These are phyloP conservation scores for Trichoderma gracile DNA, from an alignment of 2,329 filamentous ascomycete genomes.

Conservation along the genomic window DNA sequence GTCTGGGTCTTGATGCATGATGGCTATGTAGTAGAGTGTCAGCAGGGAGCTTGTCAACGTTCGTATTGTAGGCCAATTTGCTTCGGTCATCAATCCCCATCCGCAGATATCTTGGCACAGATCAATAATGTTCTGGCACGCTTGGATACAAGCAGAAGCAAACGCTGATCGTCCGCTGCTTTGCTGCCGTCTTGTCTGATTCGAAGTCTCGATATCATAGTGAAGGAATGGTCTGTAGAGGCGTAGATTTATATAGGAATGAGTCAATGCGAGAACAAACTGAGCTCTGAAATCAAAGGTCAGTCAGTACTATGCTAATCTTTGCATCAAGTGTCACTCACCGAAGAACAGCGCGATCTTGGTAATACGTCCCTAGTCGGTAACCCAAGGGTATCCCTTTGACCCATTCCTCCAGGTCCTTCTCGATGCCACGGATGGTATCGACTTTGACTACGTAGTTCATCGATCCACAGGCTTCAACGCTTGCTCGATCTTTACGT, in stretches of 20 bases:
- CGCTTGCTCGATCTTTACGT: not conserved
- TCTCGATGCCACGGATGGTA: not conserved
- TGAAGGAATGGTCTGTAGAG: slow-evolving; percentile 11
- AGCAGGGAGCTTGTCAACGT: slow-evolving; percentile 3
- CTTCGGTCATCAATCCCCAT: slow-evolving; percentile 2
- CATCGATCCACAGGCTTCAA: slow-evolving; percentile 1
- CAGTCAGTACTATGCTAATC: not conserved
- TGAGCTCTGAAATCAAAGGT: not conserved
- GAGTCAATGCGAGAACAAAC: not conserved
- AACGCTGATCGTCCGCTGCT: not conserved
- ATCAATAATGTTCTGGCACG: slow-evolving; percentile 7
- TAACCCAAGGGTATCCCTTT: slow-evolving; percentile 4
- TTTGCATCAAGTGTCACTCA: not conserved
- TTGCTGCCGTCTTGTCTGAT: not conserved
- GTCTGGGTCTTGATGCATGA: not conserved
- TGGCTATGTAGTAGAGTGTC: not conserved
- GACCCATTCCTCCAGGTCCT: not conserved
- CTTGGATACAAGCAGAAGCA: not conserved
- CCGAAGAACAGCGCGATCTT: not conserved
- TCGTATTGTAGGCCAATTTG: not conserved
- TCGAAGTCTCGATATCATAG: not conserved
- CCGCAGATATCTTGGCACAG: slow-evolving; percentile 10
- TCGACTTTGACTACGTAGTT: slow-evolving; percentile 3
- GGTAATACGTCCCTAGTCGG: slow-evolving; percentile 7
- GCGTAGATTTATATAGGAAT: slow-evolving; percentile 5